These are phyloP conservation scores for Populus nigra DNA, from an alignment of 345 rosid species.

Conservation along the genomic window DNA sequence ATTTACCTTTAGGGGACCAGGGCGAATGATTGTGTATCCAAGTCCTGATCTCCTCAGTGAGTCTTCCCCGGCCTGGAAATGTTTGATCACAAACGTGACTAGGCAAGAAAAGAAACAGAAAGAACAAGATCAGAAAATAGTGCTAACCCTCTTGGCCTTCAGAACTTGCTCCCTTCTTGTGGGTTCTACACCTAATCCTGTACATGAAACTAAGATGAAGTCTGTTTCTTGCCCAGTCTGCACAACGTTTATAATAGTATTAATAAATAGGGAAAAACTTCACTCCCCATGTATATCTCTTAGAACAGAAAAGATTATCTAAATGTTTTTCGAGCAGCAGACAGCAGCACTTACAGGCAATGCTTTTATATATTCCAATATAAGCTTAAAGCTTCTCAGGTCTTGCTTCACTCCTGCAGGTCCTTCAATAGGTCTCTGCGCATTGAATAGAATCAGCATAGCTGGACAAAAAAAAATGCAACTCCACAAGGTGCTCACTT, in stretches of 20 bases:
- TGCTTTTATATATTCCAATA: conserved; percentile 82
- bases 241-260: conserved; percentile 22
- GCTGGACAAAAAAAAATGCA: background rate
- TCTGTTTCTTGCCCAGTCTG: conserved; percentile 98
- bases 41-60: conserved; percentile 89
- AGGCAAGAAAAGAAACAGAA: conserved; percentile 8
- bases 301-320: background rate
- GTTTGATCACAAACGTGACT: background rate
- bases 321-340: background rate
- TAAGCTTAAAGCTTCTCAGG: conserved; percentile 77
- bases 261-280: background rate
- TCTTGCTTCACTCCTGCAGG: conserved; percentile 61
- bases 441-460: conserved; percentile 23
- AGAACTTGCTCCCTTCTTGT: conserved; percentile 89
- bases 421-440: conserved; percentile 73
- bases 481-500: background rate
- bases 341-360: conserved; percentile 62
- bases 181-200: conserved; percentile 82
- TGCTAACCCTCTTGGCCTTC: conserved; percentile 80
- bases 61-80: conserved; percentile 87
- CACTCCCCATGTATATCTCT: too few relatives aligned
- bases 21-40: conserved; percentile 89
- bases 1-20: conserved; percentile 79
- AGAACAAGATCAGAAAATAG: background rate
- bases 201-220: conserved; percentile 78